phyloP scores from a whole-genome alignment of 169 alveolate genomes.

The Eimeria acervulina region DNA sequence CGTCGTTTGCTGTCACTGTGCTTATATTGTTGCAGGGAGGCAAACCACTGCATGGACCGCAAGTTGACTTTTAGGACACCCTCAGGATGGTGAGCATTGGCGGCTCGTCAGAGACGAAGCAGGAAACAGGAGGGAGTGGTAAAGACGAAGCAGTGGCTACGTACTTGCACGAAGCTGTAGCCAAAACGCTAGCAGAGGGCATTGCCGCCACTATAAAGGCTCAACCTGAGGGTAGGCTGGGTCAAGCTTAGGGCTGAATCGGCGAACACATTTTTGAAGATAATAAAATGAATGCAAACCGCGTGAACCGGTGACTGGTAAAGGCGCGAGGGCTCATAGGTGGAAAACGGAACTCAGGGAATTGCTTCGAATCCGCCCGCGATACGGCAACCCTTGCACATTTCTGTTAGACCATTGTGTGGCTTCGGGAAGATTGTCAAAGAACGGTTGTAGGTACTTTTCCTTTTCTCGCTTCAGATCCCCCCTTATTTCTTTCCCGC shows the following conservation, averaged over 20 bases:
- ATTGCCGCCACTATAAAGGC: constrained; percentile 46
- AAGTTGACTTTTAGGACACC: neutral
- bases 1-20: neutral
- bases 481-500: constrained; percentile 60
- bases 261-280: neutral
- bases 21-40: neutral
- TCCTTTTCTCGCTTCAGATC: neutral
- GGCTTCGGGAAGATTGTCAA: neutral
- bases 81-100: neutral
- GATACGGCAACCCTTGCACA: neutral
- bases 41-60: neutral
- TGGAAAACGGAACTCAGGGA: too few species aligned
- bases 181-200: constrained; percentile 64
- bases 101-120: neutral
- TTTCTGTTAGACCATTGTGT: neutral
- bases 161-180: constrained; percentile 32
- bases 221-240: constrained; percentile 48
- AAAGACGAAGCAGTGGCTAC: neutral
- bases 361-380: too few species aligned
- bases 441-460: too few species aligned
- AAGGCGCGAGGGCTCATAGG: too few species aligned
- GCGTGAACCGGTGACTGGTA: neutral
- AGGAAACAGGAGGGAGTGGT: neutral
- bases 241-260: neutral
- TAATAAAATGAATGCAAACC: neutral